Percentiles rank a stretch among this genome's conserved stretches.
These are phyloP conservation scores for Globisporangium viniferum DNA, from an alignment of 352 stramenopile genomes.

Conservation along the genomic window DNA sequence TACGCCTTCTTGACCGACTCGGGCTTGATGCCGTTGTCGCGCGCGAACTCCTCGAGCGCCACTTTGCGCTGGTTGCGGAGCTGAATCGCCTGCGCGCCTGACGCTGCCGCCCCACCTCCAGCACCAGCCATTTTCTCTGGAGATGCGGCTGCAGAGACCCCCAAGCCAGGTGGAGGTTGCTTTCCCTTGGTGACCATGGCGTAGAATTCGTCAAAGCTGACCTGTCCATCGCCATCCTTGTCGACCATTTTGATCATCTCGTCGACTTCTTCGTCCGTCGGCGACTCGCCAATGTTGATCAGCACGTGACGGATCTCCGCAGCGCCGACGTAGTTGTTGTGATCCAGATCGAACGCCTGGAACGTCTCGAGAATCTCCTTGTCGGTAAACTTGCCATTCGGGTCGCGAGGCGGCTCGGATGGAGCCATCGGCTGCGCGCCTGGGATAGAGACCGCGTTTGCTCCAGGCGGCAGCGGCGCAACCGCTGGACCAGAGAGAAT, in stretches of 20 bases:
- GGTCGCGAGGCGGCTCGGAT: slow-evolving; percentile 80
- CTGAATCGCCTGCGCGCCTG: slow-evolving; percentile 81
- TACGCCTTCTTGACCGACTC: slow-evolving; percentile 96
- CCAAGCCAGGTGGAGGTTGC: slow-evolving; percentile 85
- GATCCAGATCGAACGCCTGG: slow-evolving; percentile 92
- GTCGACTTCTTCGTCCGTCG: slow-evolving; percentile 95
- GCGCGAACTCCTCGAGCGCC: slow-evolving; percentile 91
- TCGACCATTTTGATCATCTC: slow-evolving; percentile 97
- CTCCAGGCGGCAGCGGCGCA: slow-evolving; percentile 51
- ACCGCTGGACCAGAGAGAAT: slow-evolving; percentile 64
- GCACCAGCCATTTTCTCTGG: slow-evolving; percentile 30
- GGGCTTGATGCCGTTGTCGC: slow-evolving; percentile 95
- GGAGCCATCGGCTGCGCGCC: slow-evolving; percentile 51
- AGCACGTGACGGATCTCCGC: slow-evolving; percentile 94
- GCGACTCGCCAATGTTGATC: slow-evolving; percentile 94
- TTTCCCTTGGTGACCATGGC: slow-evolving; percentile 94
- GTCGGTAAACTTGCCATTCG: slow-evolving; percentile 95
- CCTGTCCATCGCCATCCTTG: slow-evolving; percentile 93
- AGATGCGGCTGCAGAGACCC: slow-evolving; percentile 28
- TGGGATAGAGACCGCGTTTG: slow-evolving; percentile 51
- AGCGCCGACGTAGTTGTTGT: slow-evolving; percentile 95
- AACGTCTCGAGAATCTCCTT: slow-evolving; percentile 95
- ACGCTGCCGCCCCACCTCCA: slow-evolving; percentile 19
- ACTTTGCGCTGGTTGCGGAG: slow-evolving; percentile 91
- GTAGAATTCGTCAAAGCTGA: slow-evolving; percentile 95